Evolutionary conservation across 2,329 filamentous ascomycete species (phyloP).

Genomic region (Periconia sp.): DNA sequence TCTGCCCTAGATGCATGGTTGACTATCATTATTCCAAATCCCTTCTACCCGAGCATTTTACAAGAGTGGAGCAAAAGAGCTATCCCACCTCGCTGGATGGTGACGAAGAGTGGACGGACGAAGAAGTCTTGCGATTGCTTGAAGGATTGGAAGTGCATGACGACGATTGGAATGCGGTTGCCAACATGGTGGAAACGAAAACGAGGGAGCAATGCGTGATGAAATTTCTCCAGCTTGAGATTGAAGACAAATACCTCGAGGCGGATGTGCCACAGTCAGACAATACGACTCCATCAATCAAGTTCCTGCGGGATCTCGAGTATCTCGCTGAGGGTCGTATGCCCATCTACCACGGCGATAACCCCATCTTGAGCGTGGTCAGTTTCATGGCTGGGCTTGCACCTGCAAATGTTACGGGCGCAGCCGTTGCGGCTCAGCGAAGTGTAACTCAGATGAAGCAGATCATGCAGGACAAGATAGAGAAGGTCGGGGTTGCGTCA

Average conservation of each 20-base stretch:
- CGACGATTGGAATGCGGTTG: conserved; percentile 92
- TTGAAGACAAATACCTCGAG: conserved; percentile 95
- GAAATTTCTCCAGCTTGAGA: conserved; percentile 94
- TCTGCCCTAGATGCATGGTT: conserved; percentile 89
- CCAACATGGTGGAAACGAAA: conserved; percentile 87
- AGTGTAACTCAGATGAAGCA: conserved; percentile 85
- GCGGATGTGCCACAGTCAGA: conserved; percentile 62
- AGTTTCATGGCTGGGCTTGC: conserved; percentile 90
- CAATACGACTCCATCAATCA: conserved; percentile 48
- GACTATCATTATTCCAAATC: conserved; percentile 81
- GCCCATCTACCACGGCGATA: conserved; percentile 90
- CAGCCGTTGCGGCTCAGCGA: conserved; percentile 72
- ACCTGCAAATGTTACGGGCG: conserved; percentile 86
- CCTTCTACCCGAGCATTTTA: conserved; percentile 78
- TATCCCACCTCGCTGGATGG: conserved; percentile 79
- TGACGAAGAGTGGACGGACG: conserved; percentile 87
- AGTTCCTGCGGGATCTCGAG: conserved; percentile 56
- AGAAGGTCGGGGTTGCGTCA: conserved; percentile 55
- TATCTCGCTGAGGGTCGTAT: conserved; percentile 72
- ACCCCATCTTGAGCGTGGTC: conserved; percentile 94
- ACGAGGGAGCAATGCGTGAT: conserved; percentile 95
- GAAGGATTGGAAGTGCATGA: conserved; percentile 92
- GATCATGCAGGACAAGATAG: conserved; percentile 75
- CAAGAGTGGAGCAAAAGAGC: conserved; percentile 84
- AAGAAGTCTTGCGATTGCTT: conserved; percentile 83